phyloP scores from a whole-genome alignment of 768 basidiomycete species.

The Leccinellum rugosiceps region DNA sequence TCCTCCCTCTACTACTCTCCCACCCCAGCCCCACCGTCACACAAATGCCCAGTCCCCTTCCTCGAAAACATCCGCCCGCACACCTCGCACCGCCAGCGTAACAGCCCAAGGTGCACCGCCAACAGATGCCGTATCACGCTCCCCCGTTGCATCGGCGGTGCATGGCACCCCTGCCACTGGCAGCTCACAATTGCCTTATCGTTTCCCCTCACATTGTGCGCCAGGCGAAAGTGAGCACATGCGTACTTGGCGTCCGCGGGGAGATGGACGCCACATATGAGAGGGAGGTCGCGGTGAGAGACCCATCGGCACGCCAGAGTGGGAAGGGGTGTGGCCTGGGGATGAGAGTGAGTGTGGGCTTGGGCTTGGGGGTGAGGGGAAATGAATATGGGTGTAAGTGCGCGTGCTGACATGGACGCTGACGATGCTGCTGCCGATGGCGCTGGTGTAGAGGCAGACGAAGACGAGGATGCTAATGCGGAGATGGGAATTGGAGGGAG shows the following conservation, averaged over 20 bases:
- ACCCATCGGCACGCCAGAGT: slow-evolving; percentile 14
- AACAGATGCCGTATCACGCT: slow-evolving; percentile 18
- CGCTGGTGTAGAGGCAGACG: neutral
- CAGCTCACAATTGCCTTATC: slow-evolving; percentile 13
- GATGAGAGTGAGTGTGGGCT: neutral
- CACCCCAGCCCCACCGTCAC: neutral
- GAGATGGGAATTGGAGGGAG: neutral
- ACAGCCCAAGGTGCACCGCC: slow-evolving; percentile 14
- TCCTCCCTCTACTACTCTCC: neutral
- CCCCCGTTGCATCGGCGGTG: slow-evolving; percentile 20
- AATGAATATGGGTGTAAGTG: neutral
- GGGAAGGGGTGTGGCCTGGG: neutral
- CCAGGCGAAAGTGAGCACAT: slow-evolving; percentile 13
- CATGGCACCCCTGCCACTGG: slow-evolving; percentile 10
- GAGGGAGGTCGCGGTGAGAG: neutral
- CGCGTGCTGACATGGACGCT: neutral
- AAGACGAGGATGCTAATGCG: neutral
- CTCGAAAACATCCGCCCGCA: slow-evolving; percentile 18
- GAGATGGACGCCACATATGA: slow-evolving; percentile 8
- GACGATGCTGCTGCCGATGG: neutral
- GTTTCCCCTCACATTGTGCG: slow-evolving; percentile 18
- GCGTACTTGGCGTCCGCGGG: slow-evolving; percentile 5
- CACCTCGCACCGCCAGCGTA: slow-evolving; percentile 15
- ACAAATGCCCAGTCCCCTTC: slow-evolving; percentile 14
- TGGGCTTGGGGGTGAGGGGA: neutral